Percentiles rank a stretch among this genome's conserved stretches.
Conservation (phyloP, 1,284 basidiomycete species). For the Termitomyces sp. region DNA sequence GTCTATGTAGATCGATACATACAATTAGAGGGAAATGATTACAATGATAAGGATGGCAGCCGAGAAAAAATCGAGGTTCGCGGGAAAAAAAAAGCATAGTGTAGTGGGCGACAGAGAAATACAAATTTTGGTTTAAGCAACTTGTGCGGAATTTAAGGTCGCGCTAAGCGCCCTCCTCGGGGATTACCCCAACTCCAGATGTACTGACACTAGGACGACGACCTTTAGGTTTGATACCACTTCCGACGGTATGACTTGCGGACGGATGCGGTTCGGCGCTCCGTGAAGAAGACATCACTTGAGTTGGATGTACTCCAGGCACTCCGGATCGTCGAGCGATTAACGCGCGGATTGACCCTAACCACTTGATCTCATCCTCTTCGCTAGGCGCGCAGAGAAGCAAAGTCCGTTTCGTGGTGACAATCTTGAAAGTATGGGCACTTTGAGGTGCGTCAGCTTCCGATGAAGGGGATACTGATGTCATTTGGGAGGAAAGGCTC, state of each 20-base stretch:
- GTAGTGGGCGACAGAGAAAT: not conserved
- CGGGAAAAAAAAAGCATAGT: not conserved
- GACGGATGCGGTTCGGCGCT: conserved; percentile 21
- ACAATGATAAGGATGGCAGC: not conserved
- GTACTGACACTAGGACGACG: conserved; percentile 41
- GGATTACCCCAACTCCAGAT: conserved; percentile 17
- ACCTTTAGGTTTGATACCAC: conserved; percentile 38
- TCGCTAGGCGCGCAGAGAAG: conserved; percentile 92
- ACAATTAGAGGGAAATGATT: not conserved
- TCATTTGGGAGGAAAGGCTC: conserved; percentile 21
- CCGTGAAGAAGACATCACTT: conserved; percentile 16
- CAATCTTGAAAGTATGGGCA: conserved; percentile 84
- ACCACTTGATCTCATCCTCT: conserved; percentile 98
- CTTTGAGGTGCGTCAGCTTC: conserved; percentile 40
- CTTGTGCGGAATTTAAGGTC: conserved; percentile 12
- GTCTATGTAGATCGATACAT: not conserved
- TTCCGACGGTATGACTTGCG: conserved; percentile 18
- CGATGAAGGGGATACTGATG: conserved; percentile 30
- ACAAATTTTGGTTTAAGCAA: conserved; percentile 9
- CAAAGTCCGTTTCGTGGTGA: conserved; percentile 89
- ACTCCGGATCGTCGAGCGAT: conserved; percentile 65
- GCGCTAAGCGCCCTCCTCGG: conserved; percentile 19
- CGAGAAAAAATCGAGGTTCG: not conserved
- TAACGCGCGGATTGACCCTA: conserved; percentile 88
- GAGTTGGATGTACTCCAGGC: conserved; percentile 26